phyloP scores from a whole-genome alignment of 1,284 basidiomycete species.

The Heterobasidion irregulare region DNA sequence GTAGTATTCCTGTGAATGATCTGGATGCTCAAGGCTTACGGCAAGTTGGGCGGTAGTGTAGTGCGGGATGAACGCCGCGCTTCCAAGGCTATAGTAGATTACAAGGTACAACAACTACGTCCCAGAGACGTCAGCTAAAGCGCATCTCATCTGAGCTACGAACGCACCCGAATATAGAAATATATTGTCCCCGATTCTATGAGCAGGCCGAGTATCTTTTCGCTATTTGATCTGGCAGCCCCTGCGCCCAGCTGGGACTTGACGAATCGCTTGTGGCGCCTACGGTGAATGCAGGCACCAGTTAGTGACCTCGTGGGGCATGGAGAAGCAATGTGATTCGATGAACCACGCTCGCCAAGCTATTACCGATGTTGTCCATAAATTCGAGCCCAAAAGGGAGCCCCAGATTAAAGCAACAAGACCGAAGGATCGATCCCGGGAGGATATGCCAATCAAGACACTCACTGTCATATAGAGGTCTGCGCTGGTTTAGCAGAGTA shows the following conservation, averaged over 20 bases:
- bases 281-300: background rate
- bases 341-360: background rate
- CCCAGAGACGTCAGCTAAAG: background rate
- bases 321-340: background rate
- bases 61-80: too few species aligned
- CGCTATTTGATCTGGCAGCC: background rate
- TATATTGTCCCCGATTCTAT: conserved; percentile 8
- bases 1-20: background rate
- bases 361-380: background rate
- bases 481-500: too few species aligned
- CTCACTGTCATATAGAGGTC: too few species aligned
- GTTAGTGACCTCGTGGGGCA: background rate
- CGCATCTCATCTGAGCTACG: background rate
- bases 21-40: background rate
- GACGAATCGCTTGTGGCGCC: background rate
- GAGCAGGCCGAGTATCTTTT: conserved; percentile 4
- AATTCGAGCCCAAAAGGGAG: background rate
- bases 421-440: too few species aligned
- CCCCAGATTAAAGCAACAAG: too few species aligned
- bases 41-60: background rate
- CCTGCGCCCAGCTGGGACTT: background rate
- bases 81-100: too few species aligned
- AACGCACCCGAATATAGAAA: conserved; percentile 5
- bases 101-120: too few species aligned
- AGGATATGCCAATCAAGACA: too few species aligned